Evolutionary conservation across 495 filamentous ascomycete species (phyloP).

Genomic region (Hypoxylon intermedium): DNA sequence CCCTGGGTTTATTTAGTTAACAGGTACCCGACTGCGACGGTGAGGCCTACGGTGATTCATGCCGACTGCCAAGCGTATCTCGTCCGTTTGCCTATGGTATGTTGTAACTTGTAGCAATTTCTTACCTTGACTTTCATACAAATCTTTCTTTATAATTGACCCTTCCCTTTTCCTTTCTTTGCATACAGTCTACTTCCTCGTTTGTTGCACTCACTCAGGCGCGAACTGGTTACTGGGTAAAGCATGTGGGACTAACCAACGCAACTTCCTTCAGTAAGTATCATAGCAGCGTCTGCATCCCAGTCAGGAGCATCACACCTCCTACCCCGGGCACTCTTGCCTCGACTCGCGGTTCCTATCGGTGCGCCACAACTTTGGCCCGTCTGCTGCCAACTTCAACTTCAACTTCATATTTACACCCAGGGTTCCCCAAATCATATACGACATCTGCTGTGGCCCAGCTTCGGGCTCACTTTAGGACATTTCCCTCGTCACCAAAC

Average conservation of each 20-base stretch:
- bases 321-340: too few relatives aligned
- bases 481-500: not conserved
- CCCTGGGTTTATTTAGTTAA: not conserved
- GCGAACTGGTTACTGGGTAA: not conserved
- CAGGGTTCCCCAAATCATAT: not conserved
- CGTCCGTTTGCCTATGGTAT: not conserved
- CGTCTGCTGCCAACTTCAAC: not conserved
- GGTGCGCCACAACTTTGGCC: not conserved
- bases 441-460: not conserved
- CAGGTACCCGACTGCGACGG: not conserved
- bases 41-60: constrained; percentile 20
- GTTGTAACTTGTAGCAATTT: not conserved
- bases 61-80: constrained; percentile 3
- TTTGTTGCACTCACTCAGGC: not conserved
- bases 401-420: not conserved
- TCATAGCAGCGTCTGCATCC: too few relatives aligned
- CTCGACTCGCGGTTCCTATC: too few relatives aligned
- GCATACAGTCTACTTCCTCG: not conserved
- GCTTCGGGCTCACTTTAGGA: not conserved
- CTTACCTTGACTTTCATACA: not conserved
- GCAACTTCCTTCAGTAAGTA: too few relatives aligned
- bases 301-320: too few relatives aligned
- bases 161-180: not conserved
- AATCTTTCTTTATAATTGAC: not conserved
- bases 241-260: too few relatives aligned